phyloP scores from a whole-genome alignment of 1,284 basidiomycete species.

The Wallemia mellicola region DNA sequence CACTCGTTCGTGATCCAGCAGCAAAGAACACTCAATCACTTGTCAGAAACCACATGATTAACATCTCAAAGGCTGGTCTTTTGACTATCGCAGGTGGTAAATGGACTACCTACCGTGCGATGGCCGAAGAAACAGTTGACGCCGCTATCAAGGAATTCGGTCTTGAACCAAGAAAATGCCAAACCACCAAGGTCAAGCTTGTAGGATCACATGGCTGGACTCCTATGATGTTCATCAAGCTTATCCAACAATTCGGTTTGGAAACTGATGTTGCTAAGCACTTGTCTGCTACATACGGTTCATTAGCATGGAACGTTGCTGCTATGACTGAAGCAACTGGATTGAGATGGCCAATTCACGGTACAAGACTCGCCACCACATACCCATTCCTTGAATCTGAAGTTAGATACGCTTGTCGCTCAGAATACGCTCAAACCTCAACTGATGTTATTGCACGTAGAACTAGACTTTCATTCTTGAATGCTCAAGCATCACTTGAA shows the following conservation, averaged over 20 bases:
- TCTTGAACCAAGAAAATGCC: conserved; percentile 30
- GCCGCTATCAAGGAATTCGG: conserved; percentile 50
- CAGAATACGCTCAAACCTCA: conserved; percentile 74
- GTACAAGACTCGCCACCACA: conserved; percentile 35
- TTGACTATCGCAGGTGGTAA: conserved; percentile 91
- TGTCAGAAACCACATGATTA: conserved; percentile 82
- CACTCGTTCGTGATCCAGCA: conserved; percentile 57
- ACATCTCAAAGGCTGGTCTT: conserved; percentile 48
- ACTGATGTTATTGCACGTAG: conserved; percentile 77
- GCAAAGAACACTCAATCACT: conserved; percentile 57
- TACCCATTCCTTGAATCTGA: conserved; percentile 88
- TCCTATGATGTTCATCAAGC: conserved; percentile 83
- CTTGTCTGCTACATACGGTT: conserved; percentile 75
- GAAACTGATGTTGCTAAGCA: conserved; percentile 81
- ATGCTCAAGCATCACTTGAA: conserved; percentile 57
- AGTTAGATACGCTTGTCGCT: conserved; percentile 57
- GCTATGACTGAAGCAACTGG: conserved; percentile 50
- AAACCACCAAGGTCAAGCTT: conserved; percentile 51
- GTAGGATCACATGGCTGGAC: conserved; percentile 88
- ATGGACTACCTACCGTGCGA: conserved; percentile 72
- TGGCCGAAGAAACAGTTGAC: conserved; percentile 90
- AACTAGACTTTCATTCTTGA: conserved; percentile 71
- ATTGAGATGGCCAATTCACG: conserved; percentile 54
- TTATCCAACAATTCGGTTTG: conserved; percentile 75
- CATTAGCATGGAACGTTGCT: conserved; percentile 83